Percentiles rank a stretch among this genome's conserved stretches.
phyloP scores from a whole-genome alignment of 1,284 basidiomycete species.

The Ceratobasidium theobromae region DNA sequence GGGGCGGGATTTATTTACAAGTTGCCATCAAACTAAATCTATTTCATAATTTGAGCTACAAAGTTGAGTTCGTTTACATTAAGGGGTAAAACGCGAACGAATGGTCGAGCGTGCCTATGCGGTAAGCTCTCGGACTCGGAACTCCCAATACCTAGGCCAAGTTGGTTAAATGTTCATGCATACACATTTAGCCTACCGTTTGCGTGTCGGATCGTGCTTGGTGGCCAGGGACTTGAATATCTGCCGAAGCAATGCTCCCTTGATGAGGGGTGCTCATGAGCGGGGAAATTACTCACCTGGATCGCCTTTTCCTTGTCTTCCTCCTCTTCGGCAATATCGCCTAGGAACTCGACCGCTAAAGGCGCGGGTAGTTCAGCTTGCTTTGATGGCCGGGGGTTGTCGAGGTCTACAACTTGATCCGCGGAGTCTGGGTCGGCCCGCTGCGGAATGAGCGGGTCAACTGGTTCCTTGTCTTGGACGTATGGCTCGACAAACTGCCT shows the following conservation, averaged over 20 bases:
- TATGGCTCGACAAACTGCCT: conserved; percentile 67
- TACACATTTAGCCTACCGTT: conserved; percentile 55
- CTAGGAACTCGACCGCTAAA: conserved; percentile 82
- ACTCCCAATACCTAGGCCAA: conserved; percentile 53
- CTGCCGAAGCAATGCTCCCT: conserved; percentile 43
- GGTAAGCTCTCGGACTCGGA: conserved; percentile 12
- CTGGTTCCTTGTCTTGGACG: conserved; percentile 36
- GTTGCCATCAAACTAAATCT: neutral
- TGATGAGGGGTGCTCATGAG: neutral
- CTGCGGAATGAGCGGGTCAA: conserved; percentile 40
- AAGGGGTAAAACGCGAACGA: neutral
- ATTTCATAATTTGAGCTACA: too few relatives aligned
- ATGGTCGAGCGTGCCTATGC: neutral
- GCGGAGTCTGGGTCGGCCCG: conserved; percentile 34
- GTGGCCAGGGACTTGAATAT: conserved; percentile 72
- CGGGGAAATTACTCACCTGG: conserved; percentile 33
- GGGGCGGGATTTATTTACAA: conserved; percentile 17
- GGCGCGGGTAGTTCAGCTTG: conserved; percentile 73
- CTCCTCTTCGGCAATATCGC: conserved; percentile 69
- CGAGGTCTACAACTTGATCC: conserved; percentile 60
- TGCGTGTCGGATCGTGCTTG: conserved; percentile 75
- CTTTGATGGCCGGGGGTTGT: conserved; percentile 66
- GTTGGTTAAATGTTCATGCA: conserved; percentile 43
- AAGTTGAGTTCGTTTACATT: too few relatives aligned
- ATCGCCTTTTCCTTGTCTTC: conserved; percentile 53